Evolutionary conservation across 2,329 filamentous ascomycete species (phyloP), one percentile per base, ranked within the genome.

Genomic region (Curvularia verruculosa): DNA sequence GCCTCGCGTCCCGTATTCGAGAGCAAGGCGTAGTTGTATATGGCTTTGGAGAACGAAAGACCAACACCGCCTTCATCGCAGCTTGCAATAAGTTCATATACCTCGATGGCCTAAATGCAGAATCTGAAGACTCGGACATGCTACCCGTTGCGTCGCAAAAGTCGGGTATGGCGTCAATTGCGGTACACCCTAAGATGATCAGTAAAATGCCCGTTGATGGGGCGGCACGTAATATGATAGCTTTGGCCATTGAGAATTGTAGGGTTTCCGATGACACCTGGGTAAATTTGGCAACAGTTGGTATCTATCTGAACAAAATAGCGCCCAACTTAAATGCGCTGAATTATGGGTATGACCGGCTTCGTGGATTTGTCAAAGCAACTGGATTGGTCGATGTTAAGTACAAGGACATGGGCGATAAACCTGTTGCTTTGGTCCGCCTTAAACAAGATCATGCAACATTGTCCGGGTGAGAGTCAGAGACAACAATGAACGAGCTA

Each of bases 21-120:
- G 71, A 76, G 50, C 73, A 74, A 43, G 74, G 71, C 7, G 61
- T 74, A 2, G 67, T 59, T 13, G 72, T 77, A 2, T 75, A 73
- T 47, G 72, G 74, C 34, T 72, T 77, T 39, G 72, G 74, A 39
- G 65, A 73, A 49, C 66, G 64, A 15, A 72, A 73, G 19, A 72
- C 68, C 0, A 56, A 55, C 19, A 56, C 53, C 12, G 66, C 69
- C 6, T 71, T 73, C 36, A 54, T 72, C 24, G 66, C 69, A 3
- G 70, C 68, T 0, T 74, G 71, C 50, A 64, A 68, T 39, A 61
- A 71, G 29, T 74, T 72, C 44, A 60, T 65, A 7, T 72, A 71
- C 49, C 64, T 73, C 31, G 68, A 73, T 53, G 68, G 58, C 3
- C 49, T 69, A 9, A 45, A 57, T 13, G 8, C 59, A 8, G 59